Base-by-base conservation (phyloP, 2,329 filamentous ascomycete species). In the Microthyrium microscopicum region DNA sequence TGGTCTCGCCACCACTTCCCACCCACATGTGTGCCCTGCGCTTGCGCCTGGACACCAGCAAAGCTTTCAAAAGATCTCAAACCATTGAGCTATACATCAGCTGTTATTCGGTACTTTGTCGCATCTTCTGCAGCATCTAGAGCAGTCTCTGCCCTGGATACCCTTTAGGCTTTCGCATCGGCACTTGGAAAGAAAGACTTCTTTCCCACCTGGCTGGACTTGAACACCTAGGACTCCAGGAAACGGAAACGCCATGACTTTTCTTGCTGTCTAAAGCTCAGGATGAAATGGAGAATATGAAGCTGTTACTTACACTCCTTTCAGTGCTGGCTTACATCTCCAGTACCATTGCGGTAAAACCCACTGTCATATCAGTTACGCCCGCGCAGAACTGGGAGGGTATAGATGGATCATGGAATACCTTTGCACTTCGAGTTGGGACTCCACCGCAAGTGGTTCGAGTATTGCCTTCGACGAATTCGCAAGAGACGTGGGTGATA, bases 401-500 rank as follows among this genome's bases (percentile, higher is more conserved):
- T 15, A 53, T 55, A 36, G 49, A 81, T 48, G 77, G 77, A 7
- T 64, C 64, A 40, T 85, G 79, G 79, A 82, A 77, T 12, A 70
- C 75, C 5, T 70, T 81, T 41, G 61, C 60, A 9, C 59, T 84
- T 39, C 66, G 57, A 44, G 61, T 67, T 15, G 73, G 72, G 32
- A 57, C 54, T 5, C 66, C 69, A 11, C 49, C 52, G 17, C 65
- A 70, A 45, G 53, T 56, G 35, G 56, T 72, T 21, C 64, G 68
- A 41, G 62, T 73, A 32, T 57, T 69, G 9, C 62, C 75, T 33
- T 81, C 74, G 45, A 83, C 77, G 5, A 64, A 68, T 9, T 62
- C 74, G 26, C 79, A 78, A 22, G 76, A 82, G 51, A 72, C 76
- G 27, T 82, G 77, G 76, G 65, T 71, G 3, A 58, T 83, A 25